A percentile compares a stretch with the other conserved stretches of the same genome.
Evolutionary conservation across 2,329 filamentous ascomycete species (phyloP).

Genomic region (Aureobasidium zeae): DNA sequence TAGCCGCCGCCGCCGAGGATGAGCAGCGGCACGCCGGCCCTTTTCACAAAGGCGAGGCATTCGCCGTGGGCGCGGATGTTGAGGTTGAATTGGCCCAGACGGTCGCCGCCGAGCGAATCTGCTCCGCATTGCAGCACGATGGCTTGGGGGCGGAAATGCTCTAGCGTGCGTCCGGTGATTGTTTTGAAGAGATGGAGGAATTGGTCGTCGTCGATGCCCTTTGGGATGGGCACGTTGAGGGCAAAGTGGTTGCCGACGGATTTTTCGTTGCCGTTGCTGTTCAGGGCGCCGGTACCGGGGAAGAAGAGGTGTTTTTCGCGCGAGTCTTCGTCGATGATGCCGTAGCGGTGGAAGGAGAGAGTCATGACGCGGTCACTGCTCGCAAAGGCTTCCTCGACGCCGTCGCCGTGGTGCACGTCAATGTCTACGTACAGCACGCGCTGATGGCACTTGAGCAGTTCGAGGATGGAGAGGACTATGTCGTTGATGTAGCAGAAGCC

Average conservation of each 20-base stretch:
- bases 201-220: conserved; percentile 61
- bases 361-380: conserved; percentile 86
- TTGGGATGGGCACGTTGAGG: conserved; percentile 59
- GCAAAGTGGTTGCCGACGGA: conserved; percentile 67
- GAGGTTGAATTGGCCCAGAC: conserved; percentile 90
- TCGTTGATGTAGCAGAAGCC: conserved; percentile 46
- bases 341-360: conserved; percentile 93
- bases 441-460: conserved; percentile 54
- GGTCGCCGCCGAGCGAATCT: conserved; percentile 86
- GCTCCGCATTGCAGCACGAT: conserved; percentile 95
- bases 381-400: conserved; percentile 79
- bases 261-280: conserved; percentile 58
- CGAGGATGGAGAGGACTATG: conserved; percentile 57
- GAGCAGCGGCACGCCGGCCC: conserved; percentile 68
- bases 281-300: conserved; percentile 57
- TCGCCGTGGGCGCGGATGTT: conserved; percentile 90
- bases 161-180: conserved; percentile 68
- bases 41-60: conserved; percentile 84
- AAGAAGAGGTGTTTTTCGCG: conserved; percentile 50
- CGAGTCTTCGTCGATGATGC: conserved; percentile 46
- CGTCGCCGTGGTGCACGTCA: conserved; percentile 59
- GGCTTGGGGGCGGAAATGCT: conserved; percentile 76
- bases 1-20: conserved; percentile 93
- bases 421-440: conserved; percentile 59
- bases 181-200: conserved; percentile 78